These are phyloP conservation scores for Nematocida ausubeli DNA, from an alignment of 371 early-diverging fungal genomes.

Conservation along the genomic window DNA sequence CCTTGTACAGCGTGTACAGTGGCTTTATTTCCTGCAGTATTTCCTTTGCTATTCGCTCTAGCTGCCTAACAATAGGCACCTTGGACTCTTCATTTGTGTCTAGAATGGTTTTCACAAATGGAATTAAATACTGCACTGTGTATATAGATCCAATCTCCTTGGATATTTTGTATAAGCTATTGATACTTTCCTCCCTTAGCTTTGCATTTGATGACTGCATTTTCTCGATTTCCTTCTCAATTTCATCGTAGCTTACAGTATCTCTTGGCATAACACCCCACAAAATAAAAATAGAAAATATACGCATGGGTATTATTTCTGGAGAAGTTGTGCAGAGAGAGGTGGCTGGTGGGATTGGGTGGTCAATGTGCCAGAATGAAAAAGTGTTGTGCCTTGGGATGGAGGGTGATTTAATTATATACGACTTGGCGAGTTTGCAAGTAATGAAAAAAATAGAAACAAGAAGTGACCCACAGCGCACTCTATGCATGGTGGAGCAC, in stretches of 20 bases:
- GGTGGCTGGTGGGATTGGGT: background rate
- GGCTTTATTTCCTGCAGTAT: slow-evolving; percentile 30
- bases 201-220: slow-evolving; percentile 50
- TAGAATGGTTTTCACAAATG: slow-evolving; percentile 49
- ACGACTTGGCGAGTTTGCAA: background rate
- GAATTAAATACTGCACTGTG: slow-evolving; percentile 47
- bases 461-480: background rate
- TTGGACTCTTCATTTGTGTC: slow-evolving; percentile 56
- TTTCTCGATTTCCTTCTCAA: slow-evolving; percentile 42
- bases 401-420: background rate
- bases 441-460: slow-evolving; percentile 5
- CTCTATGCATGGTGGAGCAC: no score
- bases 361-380: slow-evolving; percentile 3
- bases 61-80: slow-evolving; percentile 11
- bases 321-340: background rate
- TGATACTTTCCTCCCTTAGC: slow-evolving; percentile 36
- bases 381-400: background rate
- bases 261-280: background rate
- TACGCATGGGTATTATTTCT: background rate
- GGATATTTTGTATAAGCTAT: slow-evolving; percentile 37
- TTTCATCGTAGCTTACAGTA: slow-evolving; percentile 48
- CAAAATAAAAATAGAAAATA: slow-evolving; percentile 29
- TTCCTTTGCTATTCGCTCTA: slow-evolving; percentile 37
- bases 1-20: slow-evolving; percentile 32
- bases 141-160: slow-evolving; percentile 18